A percentile compares a stretch with the other conserved stretches of the same genome.
Conservation (phyloP, 257 asterid genomes). For the Cordia subcordata region DNA sequence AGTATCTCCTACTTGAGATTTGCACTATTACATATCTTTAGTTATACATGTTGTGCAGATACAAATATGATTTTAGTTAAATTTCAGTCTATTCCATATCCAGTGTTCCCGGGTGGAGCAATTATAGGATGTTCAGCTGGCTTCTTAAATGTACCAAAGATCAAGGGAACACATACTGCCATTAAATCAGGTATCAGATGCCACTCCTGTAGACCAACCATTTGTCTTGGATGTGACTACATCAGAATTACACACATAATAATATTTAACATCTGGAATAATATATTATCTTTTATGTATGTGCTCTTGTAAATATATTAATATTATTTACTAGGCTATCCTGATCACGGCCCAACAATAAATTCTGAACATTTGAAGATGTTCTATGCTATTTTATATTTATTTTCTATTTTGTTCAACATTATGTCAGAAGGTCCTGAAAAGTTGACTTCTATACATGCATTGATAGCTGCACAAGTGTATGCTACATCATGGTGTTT, state of each 20-base stretch:
- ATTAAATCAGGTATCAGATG: slow-evolving; percentile 84
- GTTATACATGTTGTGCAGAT: slow-evolving; percentile 8
- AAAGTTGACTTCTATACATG: too few species aligned
- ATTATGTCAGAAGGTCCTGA: too few species aligned
- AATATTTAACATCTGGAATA: too few species aligned
- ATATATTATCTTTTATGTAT: background rate
- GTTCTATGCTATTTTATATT: too few species aligned
- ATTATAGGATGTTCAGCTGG: slow-evolving; percentile 99
- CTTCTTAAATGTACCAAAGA: slow-evolving; percentile 91
- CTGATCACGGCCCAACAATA: too few species aligned
- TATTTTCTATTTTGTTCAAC: too few species aligned
- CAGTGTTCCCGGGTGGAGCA: slow-evolving; percentile 99
- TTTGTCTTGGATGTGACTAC: slow-evolving; percentile 2
- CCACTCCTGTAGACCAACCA: slow-evolving; percentile 9
- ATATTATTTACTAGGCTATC: too few species aligned
- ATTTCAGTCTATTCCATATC: slow-evolving; percentile 99
- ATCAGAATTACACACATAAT: background rate
- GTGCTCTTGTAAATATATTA: too few species aligned
- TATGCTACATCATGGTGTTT: too few species aligned
- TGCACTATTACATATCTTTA: slow-evolving; percentile 4
- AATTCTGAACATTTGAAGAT: too few species aligned
- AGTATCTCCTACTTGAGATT: background rate
- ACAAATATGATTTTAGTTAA: slow-evolving; percentile 48
- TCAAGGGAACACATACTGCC: slow-evolving; percentile 97
- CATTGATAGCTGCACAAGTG: too few species aligned